phyloP scores from a whole-genome alignment of 2,329 filamentous ascomycete species.

The Exserohilum turcica region DNA sequence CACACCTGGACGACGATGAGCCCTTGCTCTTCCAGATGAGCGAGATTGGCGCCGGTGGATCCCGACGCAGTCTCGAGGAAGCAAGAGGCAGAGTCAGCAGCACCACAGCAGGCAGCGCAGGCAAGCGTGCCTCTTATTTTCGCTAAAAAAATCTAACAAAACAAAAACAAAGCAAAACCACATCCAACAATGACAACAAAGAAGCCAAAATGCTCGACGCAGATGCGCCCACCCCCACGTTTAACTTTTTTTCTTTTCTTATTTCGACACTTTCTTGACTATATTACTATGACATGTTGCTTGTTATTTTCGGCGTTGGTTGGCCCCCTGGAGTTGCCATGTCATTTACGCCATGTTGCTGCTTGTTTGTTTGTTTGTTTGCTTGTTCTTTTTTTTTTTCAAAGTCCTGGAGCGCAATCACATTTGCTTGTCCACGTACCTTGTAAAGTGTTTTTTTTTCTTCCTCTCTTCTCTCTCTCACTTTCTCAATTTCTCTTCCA shows the following conservation, averaged over 20 bases:
- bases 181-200: too few relatives aligned
- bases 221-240: too few relatives aligned
- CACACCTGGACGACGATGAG: slow-evolving; percentile 65
- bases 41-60: slow-evolving; percentile 61
- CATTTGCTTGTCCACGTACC: too few relatives aligned
- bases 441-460: not conserved
- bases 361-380: too few relatives aligned
- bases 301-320: not conserved
- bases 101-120: slow-evolving; percentile 25
- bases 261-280: not conserved
- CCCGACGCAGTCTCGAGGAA: slow-evolving; percentile 47
- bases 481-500: not conserved
- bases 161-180: too few relatives aligned
- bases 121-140: slow-evolving; percentile 34
- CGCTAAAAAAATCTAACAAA: too few relatives aligned
- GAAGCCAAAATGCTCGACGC: not conserved
- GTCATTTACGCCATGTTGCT: not conserved
- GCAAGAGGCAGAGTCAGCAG: slow-evolving; percentile 35
- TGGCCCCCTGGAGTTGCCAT: not conserved
- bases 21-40: slow-evolving; percentile 75
- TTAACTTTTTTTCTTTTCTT: not conserved
- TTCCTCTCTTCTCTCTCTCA: too few relatives aligned
- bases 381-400: too few relatives aligned
- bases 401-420: too few relatives aligned
- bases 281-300: not conserved